Evolutionary conservation across 768 basidiomycete genomes (phyloP).

Genomic region (Termitomyces sp.): DNA sequence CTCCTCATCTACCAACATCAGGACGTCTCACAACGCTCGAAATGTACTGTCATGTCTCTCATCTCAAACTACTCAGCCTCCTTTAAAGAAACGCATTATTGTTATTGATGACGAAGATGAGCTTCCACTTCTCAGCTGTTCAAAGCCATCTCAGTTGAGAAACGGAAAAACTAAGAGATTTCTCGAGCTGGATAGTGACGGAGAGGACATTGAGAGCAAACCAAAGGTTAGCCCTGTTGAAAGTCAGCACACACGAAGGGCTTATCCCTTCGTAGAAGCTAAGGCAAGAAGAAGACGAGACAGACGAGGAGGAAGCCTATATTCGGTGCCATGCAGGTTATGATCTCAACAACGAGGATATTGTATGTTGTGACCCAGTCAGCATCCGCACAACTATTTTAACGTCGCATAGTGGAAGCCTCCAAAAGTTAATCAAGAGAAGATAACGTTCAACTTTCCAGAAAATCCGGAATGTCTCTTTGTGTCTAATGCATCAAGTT

Average conservation of each 20-base stretch:
- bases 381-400: background rate
- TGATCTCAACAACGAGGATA: slow-evolving; percentile 19
- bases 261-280: slow-evolving; percentile 1
- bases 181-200: slow-evolving; percentile 14
- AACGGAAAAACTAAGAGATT: background rate
- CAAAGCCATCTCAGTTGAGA: background rate
- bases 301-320: slow-evolving; percentile 12
- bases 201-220: slow-evolving; percentile 7
- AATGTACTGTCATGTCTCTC: background rate
- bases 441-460: slow-evolving; percentile 6
- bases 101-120: background rate
- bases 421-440: slow-evolving; percentile 6
- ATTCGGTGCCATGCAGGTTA: slow-evolving; percentile 15
- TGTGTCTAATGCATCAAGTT: slow-evolving; percentile 5
- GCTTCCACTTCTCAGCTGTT: background rate
- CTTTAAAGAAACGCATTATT: background rate
- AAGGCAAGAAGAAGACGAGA: background rate
- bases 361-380: slow-evolving; percentile 12
- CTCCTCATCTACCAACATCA: background rate
- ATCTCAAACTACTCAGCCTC: background rate
- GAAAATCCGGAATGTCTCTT: slow-evolving; percentile 4
- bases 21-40: background rate
- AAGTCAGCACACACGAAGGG: background rate
- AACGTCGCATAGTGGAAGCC: slow-evolving; percentile 13
- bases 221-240: slow-evolving; percentile 5